Evolutionary conservation across 2,329 filamentous ascomycete species (phyloP).

Genomic region (Neoascochyta sp.): DNA sequence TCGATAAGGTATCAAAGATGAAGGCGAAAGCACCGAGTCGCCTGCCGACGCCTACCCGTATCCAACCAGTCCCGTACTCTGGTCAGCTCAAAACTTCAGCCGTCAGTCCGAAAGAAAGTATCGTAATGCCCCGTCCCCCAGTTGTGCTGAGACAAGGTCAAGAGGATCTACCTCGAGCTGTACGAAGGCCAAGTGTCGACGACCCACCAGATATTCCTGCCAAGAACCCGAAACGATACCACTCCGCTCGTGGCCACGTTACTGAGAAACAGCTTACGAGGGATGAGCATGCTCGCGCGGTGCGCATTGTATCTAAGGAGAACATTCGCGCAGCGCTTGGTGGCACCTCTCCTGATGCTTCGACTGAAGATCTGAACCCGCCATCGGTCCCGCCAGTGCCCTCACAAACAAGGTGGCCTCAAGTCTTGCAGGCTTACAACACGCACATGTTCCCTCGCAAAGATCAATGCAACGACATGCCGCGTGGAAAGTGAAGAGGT

Average conservation of each 20-base stretch:
- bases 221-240: slow-evolving; percentile 16
- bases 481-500: slow-evolving; percentile 8
- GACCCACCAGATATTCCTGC: slow-evolving; percentile 17
- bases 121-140: too few relatives aligned
- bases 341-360: slow-evolving; percentile 15
- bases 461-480: slow-evolving; percentile 12
- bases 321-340: slow-evolving; percentile 30
- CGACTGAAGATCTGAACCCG: slow-evolving; percentile 12
- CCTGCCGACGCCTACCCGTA: slow-evolving; percentile 17
- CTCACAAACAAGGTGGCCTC: slow-evolving; percentile 1
- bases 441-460: slow-evolving; percentile 29
- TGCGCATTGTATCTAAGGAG: slow-evolving; percentile 31
- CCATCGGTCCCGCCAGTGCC: slow-evolving; percentile 4
- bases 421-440: slow-evolving; percentile 23
- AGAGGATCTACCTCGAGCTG: slow-evolving; percentile 1
- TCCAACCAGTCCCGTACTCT: slow-evolving; percentile 12
- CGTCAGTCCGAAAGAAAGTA: too few relatives aligned
- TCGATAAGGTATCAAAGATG: not conserved
- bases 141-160: too few relatives aligned
- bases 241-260: not conserved
- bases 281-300: slow-evolving; percentile 2
- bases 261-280: slow-evolving; percentile 3
- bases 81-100: too few relatives aligned
- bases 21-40: slow-evolving; percentile 10
- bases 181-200: slow-evolving; percentile 10